Evolutionary conservation across 768 basidiomycete genomes (phyloP).

Genomic region (Goffeauzyma gilvescens): DNA sequence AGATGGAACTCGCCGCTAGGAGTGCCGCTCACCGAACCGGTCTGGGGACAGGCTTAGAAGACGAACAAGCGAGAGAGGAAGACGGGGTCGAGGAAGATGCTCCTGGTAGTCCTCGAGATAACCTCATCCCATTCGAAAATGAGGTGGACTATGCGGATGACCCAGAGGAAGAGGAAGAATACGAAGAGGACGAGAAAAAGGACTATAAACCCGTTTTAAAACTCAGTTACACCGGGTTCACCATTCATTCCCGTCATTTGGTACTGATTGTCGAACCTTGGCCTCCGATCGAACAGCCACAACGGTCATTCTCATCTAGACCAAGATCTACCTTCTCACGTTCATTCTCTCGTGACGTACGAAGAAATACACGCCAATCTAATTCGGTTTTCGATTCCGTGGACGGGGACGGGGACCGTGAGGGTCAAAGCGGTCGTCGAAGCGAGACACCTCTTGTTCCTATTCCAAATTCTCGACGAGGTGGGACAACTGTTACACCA

Average conservation of each 20-base stretch:
- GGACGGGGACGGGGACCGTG: no score
- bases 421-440: slow-evolving; percentile 18
- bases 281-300: slow-evolving; percentile 20
- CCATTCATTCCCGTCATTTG: slow-evolving; percentile 28
- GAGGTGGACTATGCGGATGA: neutral
- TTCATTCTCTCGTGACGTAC: slow-evolving; percentile 11
- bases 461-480: slow-evolving; percentile 21
- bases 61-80: no score
- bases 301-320: slow-evolving; percentile 22
- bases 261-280: slow-evolving; percentile 31
- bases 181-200: slow-evolving; percentile 17
- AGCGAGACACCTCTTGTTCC: slow-evolving; percentile 20
- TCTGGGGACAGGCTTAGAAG: slow-evolving; percentile 6
- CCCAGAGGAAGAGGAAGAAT: slow-evolving; percentile 3
- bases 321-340: slow-evolving; percentile 26
- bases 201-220: slow-evolving; percentile 28
- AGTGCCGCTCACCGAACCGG: slow-evolving; percentile 2
- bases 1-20: slow-evolving; percentile 4
- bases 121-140: neutral
- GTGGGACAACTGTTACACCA: slow-evolving; percentile 10
- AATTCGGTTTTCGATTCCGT: slow-evolving; percentile 12
- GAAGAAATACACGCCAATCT: slow-evolving; percentile 14
- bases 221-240: slow-evolving; percentile 28
- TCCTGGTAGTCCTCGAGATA: neutral
- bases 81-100: neutral